Base-by-base conservation (phyloP, 164 flowering plant species). In the Echeveria elegans region DNA sequence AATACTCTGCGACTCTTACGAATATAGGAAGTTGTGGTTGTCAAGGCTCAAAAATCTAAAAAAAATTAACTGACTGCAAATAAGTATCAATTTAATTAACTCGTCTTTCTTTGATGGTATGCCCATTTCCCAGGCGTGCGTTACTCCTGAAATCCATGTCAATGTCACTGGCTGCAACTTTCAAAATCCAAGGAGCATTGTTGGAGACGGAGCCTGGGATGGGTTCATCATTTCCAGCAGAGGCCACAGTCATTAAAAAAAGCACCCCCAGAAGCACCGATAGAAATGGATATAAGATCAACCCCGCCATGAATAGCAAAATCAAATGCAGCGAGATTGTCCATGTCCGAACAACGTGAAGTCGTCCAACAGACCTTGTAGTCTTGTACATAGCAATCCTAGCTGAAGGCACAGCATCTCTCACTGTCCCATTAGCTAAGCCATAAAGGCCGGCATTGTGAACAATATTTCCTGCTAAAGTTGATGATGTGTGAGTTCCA, bases 401-500 rank as follows among this genome's bases (percentile, higher is more conserved):
- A 18, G 93, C 88, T 1, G 81, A 70, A 0, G 95, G 95, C 45
- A 85, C 95, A 0, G 80, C 97, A 14, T 97, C 96, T 1, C 93
- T 75, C 0, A 94, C 88, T 0, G 83, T 78, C 18, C 97, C 98
- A 24, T 70, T 24, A n/a, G 86, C 96, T 4, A 88, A 75, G 10
- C 98, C 96, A 34, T 18, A 79, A 24, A 88, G 83, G 75, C 70
- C 82, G 14, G 95, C 93, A 16, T 77, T 68, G 0, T 30, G 52
- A 5, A 88, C 82, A 11, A 41, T 26, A 6, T 61, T 75, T 19
- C 98, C 93, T 3, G 89, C 90, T 64, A 69, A 37, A 1, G 90
- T 92, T 9, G 98, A 92, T 19, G 98, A 70, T 11, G 96, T 90
- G 78, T 92, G 96, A 2, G 90, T 82, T 10, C 98, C 98, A 52